phyloP scores from a whole-genome alignment of 1,284 basidiomycete genomes.

The Trametes pubescens region DNA sequence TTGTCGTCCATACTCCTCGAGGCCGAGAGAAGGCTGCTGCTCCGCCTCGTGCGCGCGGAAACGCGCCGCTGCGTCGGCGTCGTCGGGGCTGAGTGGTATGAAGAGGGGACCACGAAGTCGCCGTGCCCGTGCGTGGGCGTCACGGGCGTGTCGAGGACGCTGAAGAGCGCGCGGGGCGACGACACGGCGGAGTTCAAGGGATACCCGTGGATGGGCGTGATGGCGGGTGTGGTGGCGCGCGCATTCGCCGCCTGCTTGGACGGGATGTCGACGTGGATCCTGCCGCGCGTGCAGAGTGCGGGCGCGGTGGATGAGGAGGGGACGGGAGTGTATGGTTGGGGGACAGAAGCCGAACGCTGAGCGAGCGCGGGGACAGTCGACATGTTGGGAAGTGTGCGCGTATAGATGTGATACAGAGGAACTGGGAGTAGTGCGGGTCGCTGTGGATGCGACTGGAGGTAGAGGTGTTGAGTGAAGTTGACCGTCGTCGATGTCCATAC shows the following conservation, averaged over 20 bases:
- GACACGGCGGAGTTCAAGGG: not conserved
- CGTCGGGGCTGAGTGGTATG: not conserved
- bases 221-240: not conserved
- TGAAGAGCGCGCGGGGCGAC: not conserved
- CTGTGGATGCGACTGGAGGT: not conserved
- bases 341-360: not conserved
- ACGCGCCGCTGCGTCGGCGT: not conserved
- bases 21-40: constrained; percentile 2
- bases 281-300: not conserved
- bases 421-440: not conserved
- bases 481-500: not conserved
- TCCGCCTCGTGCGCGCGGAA: constrained; percentile 7
- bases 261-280: not conserved
- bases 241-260: not conserved
- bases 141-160: not conserved
- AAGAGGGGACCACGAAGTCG: too few species aligned
- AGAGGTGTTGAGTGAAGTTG: not conserved
- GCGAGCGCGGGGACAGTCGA: not conserved
- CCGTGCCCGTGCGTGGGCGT: too few species aligned
- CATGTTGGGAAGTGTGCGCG: not conserved
- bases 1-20: not conserved
- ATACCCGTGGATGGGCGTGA: not conserved
- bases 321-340: not conserved
- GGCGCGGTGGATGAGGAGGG: not conserved
- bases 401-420: not conserved